Conservation (phyloP, 495 filamentous ascomycete species). For the Clohesyomyces aquaticus region DNA sequence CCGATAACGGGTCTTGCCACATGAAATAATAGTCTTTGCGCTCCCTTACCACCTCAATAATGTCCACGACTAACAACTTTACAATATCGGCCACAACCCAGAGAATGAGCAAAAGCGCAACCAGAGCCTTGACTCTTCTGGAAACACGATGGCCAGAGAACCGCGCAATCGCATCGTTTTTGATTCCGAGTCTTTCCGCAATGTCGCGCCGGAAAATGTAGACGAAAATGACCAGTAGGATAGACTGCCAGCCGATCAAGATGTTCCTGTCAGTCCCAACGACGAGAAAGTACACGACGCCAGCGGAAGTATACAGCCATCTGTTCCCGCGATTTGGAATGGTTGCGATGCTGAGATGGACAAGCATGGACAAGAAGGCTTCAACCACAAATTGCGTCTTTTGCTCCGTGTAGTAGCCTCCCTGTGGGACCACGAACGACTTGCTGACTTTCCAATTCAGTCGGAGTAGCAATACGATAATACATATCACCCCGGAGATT, state of each 20-base stretch:
- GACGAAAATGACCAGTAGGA: constrained; percentile 16
- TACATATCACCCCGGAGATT: constrained; percentile 21
- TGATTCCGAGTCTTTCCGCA: constrained; percentile 6
- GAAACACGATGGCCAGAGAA: constrained; percentile 3
- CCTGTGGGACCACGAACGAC: constrained; percentile 5
- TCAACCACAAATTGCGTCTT: constrained; percentile 6
- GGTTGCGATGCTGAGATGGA: constrained; percentile 14
- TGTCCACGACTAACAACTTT: constrained; percentile 17
- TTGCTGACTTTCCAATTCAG: constrained; percentile 26
- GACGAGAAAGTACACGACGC: constrained; percentile 9
- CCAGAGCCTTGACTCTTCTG: constrained; percentile 12
- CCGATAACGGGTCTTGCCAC: constrained; percentile 30
- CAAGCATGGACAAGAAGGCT: constrained; percentile 15
- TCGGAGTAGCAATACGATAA: constrained; percentile 9
- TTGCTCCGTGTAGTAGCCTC: background rate
- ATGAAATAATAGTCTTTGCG: background rate
- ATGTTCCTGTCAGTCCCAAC: background rate
- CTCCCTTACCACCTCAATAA: constrained; percentile 16
- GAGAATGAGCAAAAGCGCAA: background rate
- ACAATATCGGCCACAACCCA: constrained; percentile 21
- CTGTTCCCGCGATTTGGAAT: background rate
- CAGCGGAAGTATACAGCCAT: constrained; percentile 22
- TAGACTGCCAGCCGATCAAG: background rate
- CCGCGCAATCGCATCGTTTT: background rate
- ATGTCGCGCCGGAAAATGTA: constrained; percentile 29